Base-by-base conservation (phyloP, 192 early-diverging fungal genomes). In the Podila clonocystis region DNA sequence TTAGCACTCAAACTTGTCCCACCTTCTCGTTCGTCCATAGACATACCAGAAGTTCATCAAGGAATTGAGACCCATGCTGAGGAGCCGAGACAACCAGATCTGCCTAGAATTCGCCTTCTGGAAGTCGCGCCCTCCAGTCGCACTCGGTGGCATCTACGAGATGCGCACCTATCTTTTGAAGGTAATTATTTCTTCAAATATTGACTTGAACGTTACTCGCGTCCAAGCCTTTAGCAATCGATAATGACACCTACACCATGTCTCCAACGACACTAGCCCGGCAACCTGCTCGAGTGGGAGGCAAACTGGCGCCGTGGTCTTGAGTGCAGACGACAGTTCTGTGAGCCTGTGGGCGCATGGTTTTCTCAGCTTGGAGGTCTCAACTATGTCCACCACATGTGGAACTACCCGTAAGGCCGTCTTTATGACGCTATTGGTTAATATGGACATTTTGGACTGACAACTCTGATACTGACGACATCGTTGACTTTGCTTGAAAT, bases 341-440 rank as follows among this genome's bases (percentile, higher is more conserved):
- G 95, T 74, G 92, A 94, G 70, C 97, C 96, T 31, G 93, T 98
- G 63, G 97, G 97, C 17, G 97, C 96, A 6, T 98, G 97, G 97
- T 98, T 98, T 80, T 93, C 91, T 50, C 97, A 98, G 85, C 87
- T 97, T 30, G 96, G 96, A 26, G 79, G 88, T 22, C 82, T 98
- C 50, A 95, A 97, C 82, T 90, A 89, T 67, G 97, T 98, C 6
- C 95, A 97, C 80, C 97, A 98, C 65, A 91, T 96, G 86, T 96
- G 95, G 95, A 89, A 89, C 75, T 96, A 98, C 78, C 89, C 94
- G 91, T 92, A 83, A 82, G 86, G 66, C 8, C 6, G 1, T 30
- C 20, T 50, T 6, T 30, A 12, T 36, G 9, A 29, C 17, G 62
- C 33, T n/a, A 2, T 11, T 20, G 9, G 36, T 17, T n/a, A 12